Percentiles rank a stretch among this genome's conserved stretches.
These are phyloP conservation scores for Annulohypoxylon nitens DNA, from an alignment of 495 filamentous ascomycete species.

Conservation along the genomic window DNA sequence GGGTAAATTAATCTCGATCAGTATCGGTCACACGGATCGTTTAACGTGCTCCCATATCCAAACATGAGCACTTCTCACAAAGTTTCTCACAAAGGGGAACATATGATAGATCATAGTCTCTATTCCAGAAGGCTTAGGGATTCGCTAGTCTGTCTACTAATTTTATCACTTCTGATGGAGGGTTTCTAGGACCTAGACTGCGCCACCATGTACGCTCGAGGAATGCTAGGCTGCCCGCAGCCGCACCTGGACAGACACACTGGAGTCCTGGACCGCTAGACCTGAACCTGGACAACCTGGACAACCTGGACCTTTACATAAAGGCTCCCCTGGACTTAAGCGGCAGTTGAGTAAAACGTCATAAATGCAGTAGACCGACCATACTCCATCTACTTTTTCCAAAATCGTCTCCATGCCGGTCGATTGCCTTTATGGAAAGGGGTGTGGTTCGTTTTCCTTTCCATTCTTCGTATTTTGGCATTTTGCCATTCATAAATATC, in stretches of 20 bases:
- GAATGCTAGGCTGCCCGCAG: conserved; percentile 19
- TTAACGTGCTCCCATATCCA: background rate
- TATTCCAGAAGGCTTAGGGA: conserved; percentile 2
- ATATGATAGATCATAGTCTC: conserved; percentile 9
- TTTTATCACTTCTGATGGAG: conserved; percentile 32
- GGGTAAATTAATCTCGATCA: conserved; percentile 39
- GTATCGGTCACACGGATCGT: conserved; percentile 38
- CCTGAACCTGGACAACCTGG: background rate
- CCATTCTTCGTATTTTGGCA: background rate
- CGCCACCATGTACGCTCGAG: conserved; percentile 30
- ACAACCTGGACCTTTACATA: background rate
- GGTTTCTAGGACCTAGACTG: conserved; percentile 30
- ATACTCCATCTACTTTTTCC: conserved; percentile 33
- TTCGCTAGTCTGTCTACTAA: conserved; percentile 29
- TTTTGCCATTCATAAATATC: conserved; percentile 12
- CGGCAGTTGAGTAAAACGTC: conserved; percentile 43
- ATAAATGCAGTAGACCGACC: conserved; percentile 30
- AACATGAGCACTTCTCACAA: background rate
- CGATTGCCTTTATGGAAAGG: conserved; percentile 12
- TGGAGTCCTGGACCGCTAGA: background rate
- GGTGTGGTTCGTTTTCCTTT: conserved; percentile 28
- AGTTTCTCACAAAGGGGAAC: background rate
- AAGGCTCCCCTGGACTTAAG: conserved; percentile 12
- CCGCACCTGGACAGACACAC: conserved; percentile 28
- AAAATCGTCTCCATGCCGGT: conserved; percentile 29